These are phyloP conservation scores for Mucuna pruriens DNA, from an alignment of 306 rosid genomes.

Conservation along the genomic window DNA sequence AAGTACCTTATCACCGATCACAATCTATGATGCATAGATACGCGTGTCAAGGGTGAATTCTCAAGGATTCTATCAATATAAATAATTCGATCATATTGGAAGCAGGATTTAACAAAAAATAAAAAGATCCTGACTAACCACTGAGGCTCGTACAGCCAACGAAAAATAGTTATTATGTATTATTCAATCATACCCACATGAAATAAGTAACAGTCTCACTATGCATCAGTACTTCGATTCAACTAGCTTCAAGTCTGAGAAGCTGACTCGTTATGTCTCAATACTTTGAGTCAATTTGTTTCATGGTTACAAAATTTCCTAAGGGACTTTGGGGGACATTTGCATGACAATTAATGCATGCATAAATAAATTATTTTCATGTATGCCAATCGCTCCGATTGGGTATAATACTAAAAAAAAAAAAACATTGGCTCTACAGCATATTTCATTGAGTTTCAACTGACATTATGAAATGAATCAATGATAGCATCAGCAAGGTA, in stretches of 20 bases:
- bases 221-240: constrained; percentile 12
- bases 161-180: neutral
- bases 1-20: neutral
- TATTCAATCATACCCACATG: neutral
- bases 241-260: constrained; percentile 25
- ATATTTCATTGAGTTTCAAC: constrained; percentile 53
- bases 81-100: neutral
- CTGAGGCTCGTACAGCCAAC: constrained; percentile 4
- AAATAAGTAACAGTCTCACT: constrained; percentile 12
- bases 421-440: constrained; percentile 29
- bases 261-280: constrained; percentile 14
- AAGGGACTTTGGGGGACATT: constrained; percentile 29
- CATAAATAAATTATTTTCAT: constrained; percentile 38
- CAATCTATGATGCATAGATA: neutral
- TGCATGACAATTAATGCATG: constrained; percentile 26
- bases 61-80: neutral
- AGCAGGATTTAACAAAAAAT: neutral
- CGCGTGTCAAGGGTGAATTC: neutral
- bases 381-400: constrained; percentile 30
- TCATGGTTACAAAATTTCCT: constrained; percentile 43
- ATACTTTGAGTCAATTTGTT: constrained; percentile 33
- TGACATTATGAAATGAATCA: constrained; percentile 85
- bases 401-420: constrained; percentile 49
- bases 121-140: neutral
- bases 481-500: constrained; percentile 96